Percentiles rank a stretch among this genome's conserved stretches.
These are phyloP conservation scores for Lodderomyces orthopsilosis DNA, from an alignment of 1,139 yeast genomes.

Conservation along the genomic window DNA sequence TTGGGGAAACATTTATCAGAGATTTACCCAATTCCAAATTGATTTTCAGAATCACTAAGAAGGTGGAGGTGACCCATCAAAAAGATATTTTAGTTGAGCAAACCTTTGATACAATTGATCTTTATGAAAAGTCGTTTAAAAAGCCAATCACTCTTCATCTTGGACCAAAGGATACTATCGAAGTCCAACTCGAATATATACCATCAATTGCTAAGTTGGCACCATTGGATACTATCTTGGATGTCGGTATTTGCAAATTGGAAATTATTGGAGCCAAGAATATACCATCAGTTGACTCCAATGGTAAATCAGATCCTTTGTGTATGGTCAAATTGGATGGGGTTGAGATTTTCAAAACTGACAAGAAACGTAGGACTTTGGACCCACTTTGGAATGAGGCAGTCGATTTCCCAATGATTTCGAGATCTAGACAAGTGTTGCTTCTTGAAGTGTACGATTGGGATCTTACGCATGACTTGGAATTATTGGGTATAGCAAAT, in stretches of 20 bases:
- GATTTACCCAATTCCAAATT: conserved; percentile 62
- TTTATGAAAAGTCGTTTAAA: conserved; percentile 47
- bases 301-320: conserved; percentile 76
- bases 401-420: conserved; percentile 55
- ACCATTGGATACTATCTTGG: conserved; percentile 59
- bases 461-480: conserved; percentile 73
- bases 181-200: conserved; percentile 53
- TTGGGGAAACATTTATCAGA: conserved; percentile 61
- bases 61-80: conserved; percentile 42
- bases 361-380: conserved; percentile 61
- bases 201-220: conserved; percentile 57
- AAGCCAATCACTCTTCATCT: conserved; percentile 47
- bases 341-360: conserved; percentile 52
- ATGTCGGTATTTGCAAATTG: conserved; percentile 61
- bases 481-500: conserved; percentile 50
- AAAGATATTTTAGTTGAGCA: conserved; percentile 52
- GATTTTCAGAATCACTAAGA: conserved; percentile 54
- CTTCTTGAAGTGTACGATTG: conserved; percentile 61
- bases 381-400: conserved; percentile 70
- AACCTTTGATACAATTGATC: conserved; percentile 48
- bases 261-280: conserved; percentile 55
- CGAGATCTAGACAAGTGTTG: conserved; percentile 56
- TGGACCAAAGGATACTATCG: conserved; percentile 40
- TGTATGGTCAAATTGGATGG: conserved; percentile 53
- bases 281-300: conserved; percentile 58